These are phyloP conservation scores for Sporobolomyces roseus DNA, from an alignment of 768 basidiomycete species.

Conservation along the genomic window DNA sequence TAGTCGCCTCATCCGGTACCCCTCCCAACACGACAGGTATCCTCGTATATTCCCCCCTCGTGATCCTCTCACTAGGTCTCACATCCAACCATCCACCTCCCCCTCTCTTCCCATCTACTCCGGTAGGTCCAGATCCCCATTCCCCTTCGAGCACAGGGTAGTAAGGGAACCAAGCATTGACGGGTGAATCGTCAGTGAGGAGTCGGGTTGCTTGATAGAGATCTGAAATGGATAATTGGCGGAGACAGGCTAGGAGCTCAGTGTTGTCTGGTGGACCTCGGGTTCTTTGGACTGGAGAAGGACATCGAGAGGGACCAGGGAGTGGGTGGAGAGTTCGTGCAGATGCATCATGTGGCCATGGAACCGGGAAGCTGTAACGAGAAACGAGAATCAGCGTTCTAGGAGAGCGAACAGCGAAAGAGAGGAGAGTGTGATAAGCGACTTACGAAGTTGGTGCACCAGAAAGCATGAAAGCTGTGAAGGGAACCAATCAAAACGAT, in stretches of 20 bases:
- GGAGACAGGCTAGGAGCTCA: slow-evolving; percentile 29
- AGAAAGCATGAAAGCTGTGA: slow-evolving; percentile 40
- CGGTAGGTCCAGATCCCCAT: slow-evolving; percentile 17
- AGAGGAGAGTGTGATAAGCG: not conserved
- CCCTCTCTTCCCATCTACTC: slow-evolving; percentile 20
- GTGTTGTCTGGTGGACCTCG: slow-evolving; percentile 30
- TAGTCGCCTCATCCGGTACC: slow-evolving; percentile 37
- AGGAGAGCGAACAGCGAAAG: not conserved
- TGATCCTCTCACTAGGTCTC: slow-evolving; percentile 31
- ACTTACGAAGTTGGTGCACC: slow-evolving; percentile 39
- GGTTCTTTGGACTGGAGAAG: slow-evolving; percentile 25
- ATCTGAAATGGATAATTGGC: not conserved
- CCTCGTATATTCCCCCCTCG: slow-evolving; percentile 26
- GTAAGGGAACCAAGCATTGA: slow-evolving; percentile 35
- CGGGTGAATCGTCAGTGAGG: slow-evolving; percentile 16
- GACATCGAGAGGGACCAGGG: slow-evolving; percentile 25
- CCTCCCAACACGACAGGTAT: slow-evolving; percentile 36
- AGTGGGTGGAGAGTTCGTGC: slow-evolving; percentile 37
- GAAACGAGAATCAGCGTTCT: not conserved
- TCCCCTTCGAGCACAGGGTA: slow-evolving; percentile 34
- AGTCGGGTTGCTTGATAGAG: slow-evolving; percentile 13
- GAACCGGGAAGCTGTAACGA: slow-evolving; percentile 36
- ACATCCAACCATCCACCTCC: slow-evolving; percentile 33
- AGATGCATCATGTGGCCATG: slow-evolving; percentile 38
- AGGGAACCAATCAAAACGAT: not conserved